Evolutionary conservation across 176 grass and related monocot species (phyloP), one percentile per base, ranked within the genome.

Genomic region (Bothriochloa decipiens): DNA sequence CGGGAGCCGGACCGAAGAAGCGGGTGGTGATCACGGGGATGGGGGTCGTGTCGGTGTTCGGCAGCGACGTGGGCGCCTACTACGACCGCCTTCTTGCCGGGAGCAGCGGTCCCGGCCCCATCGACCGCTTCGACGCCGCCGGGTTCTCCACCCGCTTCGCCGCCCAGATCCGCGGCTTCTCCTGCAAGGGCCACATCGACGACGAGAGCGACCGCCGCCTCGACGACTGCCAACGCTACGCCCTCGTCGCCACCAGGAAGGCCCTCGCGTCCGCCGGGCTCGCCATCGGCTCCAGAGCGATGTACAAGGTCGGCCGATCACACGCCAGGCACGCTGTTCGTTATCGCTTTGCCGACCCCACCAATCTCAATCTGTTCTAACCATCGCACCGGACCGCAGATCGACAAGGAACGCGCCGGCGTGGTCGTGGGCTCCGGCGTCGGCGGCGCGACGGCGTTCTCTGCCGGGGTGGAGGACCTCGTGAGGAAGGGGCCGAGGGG

Each of bases 21-120:
- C 86, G 84, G 23, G 77, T 91, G 77, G 86, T 87, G 70, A 79
- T 91, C 41, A 91, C 89, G 3, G 87, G 89, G 18, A 91, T 80
- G 81, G 92, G 81, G n/a, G 29, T 89, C 46, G 87, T 82, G 47
- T 89, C 89, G 5, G 89, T 94, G 63, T 94, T 91, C 49, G 89
- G 87, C 68, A 90, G 74, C 37, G 85, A 88, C 33, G 68, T 80
- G 22, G 88, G 74, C 14, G 46, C 29, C 10, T 92, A 49, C 88
- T 93, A 90, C 26, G 18, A 69, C 16, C 76, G 71, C 60, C 88
- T 93, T 25, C 72, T 88, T 37, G 78, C 76, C 75, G 85, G 81
- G 39, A 37, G 79, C 72, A 85, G 81, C 70, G 81, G 81, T 4
- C 80, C 84, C 15, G 47, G 37, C 13, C 43, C 28, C 52, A 90